phyloP scores from a whole-genome alignment of 495 filamentous ascomycete genomes.

The Geoglossum glabrum region DNA sequence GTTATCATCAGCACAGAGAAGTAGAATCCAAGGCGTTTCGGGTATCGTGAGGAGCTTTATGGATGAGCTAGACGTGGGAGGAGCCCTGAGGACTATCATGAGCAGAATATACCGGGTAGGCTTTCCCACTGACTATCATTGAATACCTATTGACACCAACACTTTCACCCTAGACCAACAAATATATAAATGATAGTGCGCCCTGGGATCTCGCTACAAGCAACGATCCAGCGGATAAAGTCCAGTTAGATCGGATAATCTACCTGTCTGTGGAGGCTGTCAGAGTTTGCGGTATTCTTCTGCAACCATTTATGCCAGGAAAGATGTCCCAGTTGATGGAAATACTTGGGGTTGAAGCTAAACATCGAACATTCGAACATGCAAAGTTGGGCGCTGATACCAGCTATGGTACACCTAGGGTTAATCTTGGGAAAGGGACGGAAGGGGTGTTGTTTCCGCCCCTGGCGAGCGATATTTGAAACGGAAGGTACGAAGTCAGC shows the following conservation, averaged over 20 bases:
- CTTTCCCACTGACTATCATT: conserved; percentile 7
- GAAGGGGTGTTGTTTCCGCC: conserved; percentile 35
- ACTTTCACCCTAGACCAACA: conserved; percentile 37
- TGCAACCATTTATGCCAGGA: conserved; percentile 82
- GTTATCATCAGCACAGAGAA: neutral
- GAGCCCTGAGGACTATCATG: conserved; percentile 48
- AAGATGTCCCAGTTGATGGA: conserved; percentile 59
- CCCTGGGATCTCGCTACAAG: conserved; percentile 28
- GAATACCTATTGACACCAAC: conserved; percentile 1
- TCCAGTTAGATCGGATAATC: conserved; percentile 30
- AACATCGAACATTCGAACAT: conserved; percentile 35
- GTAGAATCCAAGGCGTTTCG: conserved; percentile 19
- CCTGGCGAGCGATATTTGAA: conserved; percentile 25
- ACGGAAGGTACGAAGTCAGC: too few relatives aligned
- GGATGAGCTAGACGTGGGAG: conserved; percentile 39
- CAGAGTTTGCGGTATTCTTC: conserved; percentile 58
- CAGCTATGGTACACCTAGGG: conserved; percentile 37
- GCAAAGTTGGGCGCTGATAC: conserved; percentile 37
- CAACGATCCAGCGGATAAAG: conserved; percentile 7
- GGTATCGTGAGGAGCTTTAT: conserved; percentile 32
- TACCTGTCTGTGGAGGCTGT: conserved; percentile 60
- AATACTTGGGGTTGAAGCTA: conserved; percentile 46
- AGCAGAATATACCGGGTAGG: conserved; percentile 33
- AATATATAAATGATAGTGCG: conserved; percentile 36
- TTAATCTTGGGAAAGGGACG: conserved; percentile 22